phyloP scores from a whole-genome alignment of 768 basidiomycete species.

The Russula emetica region DNA sequence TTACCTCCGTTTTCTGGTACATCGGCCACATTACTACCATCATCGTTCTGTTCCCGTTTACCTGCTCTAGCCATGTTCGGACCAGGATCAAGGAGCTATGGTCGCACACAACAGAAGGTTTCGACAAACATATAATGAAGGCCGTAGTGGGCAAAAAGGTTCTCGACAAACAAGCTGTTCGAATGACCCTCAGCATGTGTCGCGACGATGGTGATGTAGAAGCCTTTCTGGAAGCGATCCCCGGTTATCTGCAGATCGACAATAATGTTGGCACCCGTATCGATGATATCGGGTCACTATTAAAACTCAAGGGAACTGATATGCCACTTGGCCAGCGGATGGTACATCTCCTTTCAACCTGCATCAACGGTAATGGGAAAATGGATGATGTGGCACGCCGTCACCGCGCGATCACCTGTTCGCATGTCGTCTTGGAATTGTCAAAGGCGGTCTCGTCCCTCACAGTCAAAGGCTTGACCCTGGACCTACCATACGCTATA shows the following conservation, averaged over 20 bases:
- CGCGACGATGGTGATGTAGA: background rate
- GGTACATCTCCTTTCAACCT: conserved; percentile 9
- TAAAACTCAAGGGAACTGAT: background rate
- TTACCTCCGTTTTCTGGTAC: conserved; percentile 8
- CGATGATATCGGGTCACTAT: conserved; percentile 5
- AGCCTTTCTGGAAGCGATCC: background rate
- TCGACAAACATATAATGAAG: background rate
- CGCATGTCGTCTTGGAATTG: conserved; percentile 15
- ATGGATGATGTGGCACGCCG: conserved; percentile 14
- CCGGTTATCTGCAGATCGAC: background rate
- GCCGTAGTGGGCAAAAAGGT: background rate
- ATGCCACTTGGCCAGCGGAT: conserved; percentile 1
- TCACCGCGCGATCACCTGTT: conserved; percentile 17
- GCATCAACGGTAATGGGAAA: conserved; percentile 5
- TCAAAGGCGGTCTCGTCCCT: conserved; percentile 2
- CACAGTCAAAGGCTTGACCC: background rate
- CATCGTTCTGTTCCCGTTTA: background rate
- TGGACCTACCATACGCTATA: background rate
- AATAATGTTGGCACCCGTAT: background rate
- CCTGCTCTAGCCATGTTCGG: background rate
- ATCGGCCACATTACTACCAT: background rate
- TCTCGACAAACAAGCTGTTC: background rate
- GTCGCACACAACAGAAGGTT: background rate
- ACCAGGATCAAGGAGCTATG: background rate
- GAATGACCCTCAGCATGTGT: background rate